These are phyloP conservation scores for Labyrinthula sp. DNA, from an alignment of 352 stramenopile genomes.

Conservation along the genomic window DNA sequence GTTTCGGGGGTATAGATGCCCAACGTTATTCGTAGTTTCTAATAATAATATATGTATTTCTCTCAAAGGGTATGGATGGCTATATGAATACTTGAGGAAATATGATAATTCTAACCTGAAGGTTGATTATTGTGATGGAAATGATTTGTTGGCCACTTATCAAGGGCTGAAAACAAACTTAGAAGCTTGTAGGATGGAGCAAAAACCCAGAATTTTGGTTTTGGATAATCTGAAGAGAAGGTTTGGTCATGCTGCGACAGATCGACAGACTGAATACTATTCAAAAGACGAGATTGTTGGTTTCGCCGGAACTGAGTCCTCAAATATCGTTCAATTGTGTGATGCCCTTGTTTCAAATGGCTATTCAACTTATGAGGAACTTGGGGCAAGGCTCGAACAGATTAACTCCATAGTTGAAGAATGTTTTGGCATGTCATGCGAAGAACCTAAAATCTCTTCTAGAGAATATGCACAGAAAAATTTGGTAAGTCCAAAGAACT, in stretches of 20 bases:
- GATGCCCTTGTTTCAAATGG: too few relatives aligned
- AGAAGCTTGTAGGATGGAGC: too few relatives aligned
- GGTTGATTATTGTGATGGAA: too few relatives aligned
- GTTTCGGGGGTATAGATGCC: constrained; percentile 43
- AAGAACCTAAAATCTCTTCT: constrained; percentile 44
- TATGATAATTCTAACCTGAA: too few relatives aligned
- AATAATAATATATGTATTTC: constrained; percentile 50
- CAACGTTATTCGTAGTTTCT: constrained; percentile 45
- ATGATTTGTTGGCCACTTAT: too few relatives aligned
- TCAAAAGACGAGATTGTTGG: constrained; percentile 29
- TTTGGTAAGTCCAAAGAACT: too few relatives aligned
- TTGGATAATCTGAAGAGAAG: constrained; percentile 41
- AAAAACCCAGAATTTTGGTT: constrained; percentile 40
- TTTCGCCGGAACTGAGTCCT: constrained; percentile 7
- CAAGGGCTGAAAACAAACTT: too few relatives aligned
- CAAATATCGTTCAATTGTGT: too few relatives aligned
- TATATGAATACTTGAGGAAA: constrained; percentile 30
- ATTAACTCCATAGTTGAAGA: constrained; percentile 33
- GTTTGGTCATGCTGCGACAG: constrained; percentile 51
- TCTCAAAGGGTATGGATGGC: constrained; percentile 41
- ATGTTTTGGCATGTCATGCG: constrained; percentile 37
- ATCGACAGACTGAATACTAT: constrained; percentile 46
- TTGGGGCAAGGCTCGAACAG: constrained; percentile 37
- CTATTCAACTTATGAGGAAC: constrained; percentile 32
- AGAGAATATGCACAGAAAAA: constrained; percentile 39